Evolutionary conservation across 2,329 filamentous ascomycete species (phyloP).

Genomic region (Claviceps humidiphila): DNA sequence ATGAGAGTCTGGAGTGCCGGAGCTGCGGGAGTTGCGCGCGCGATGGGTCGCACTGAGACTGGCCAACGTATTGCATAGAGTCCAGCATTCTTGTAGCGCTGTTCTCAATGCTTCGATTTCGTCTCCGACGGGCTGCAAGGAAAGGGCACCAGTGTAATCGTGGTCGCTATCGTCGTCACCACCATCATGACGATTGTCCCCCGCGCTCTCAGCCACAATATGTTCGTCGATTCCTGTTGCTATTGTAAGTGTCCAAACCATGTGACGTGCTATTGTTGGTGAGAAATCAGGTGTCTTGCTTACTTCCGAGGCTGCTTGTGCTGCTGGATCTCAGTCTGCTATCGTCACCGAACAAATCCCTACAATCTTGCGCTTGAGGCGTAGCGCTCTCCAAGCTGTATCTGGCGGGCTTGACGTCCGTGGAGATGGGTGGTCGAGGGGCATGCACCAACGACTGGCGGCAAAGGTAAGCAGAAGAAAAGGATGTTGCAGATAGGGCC

Average conservation of each 20-base stretch:
- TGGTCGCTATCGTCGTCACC: constrained; percentile 35
- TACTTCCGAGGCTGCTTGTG: constrained; percentile 67
- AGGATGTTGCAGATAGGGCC: background rate
- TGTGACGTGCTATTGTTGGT: background rate
- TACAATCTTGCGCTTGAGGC: constrained; percentile 68
- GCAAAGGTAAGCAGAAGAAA: background rate
- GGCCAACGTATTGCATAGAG: constrained; percentile 79
- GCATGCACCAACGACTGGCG: constrained; percentile 19
- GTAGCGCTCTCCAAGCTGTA: constrained; percentile 61
- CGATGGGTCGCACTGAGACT: constrained; percentile 75
- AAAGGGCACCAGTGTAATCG: constrained; percentile 27
- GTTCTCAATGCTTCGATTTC: constrained; percentile 58
- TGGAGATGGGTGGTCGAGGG: constrained; percentile 60
- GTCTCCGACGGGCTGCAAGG: constrained; percentile 32
- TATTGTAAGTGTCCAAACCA: background rate
- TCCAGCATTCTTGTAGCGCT: constrained; percentile 84
- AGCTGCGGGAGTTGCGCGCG: constrained; percentile 63
- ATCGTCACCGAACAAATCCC: constrained; percentile 52
- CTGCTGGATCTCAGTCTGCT: constrained; percentile 50
- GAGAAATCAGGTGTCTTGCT: constrained; percentile 11
- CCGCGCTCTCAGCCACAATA: constrained; percentile 25
- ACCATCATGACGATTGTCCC: constrained; percentile 23
- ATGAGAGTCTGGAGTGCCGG: constrained; percentile 61
- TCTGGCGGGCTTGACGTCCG: constrained; percentile 51
- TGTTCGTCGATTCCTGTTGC: constrained; percentile 41